Evolutionary conservation across 2,329 filamentous ascomycete species (phyloP), one percentile per base, ranked within the genome.

Genomic region (Exophiala viscosa): DNA sequence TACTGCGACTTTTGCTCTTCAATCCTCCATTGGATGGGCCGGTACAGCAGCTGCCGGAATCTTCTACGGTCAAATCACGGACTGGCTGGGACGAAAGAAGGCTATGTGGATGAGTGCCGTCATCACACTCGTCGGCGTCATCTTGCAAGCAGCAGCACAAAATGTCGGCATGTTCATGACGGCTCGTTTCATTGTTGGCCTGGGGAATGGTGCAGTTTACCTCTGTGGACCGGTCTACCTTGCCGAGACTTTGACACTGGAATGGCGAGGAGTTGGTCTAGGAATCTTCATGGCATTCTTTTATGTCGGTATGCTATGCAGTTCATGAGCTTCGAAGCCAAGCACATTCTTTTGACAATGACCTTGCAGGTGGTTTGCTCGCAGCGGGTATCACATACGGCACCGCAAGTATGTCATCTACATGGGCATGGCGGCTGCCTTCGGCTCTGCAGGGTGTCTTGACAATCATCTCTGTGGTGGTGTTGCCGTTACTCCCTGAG

Each of bases 121-220:
- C 11, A 77, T 86, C 62, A 82, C 80, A 63, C 63, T 76, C 3
- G 39, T 86, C 20, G 84, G 83, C 6, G 80, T 80, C 1, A 70
- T 75, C 35, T 72, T 87, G 1, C 84, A 86, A 64, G 73, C 76
- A 17, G 75, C 79, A 17, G 79, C 83, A 11, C 74, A 77, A 55
- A 73, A 77, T 44, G 67, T 82, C 14, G 69, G 72, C 10, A 48
- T 52, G 53, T 55, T 55, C 10, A 35, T 55, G 5, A 41, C 45
- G 5, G 48, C 41, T 9, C 48, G 53, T 6, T 34, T 55, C n/a
- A 23, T 11, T 52, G 15, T 17, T 55, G 5, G 53, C 48, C n/a
- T 23, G 52, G 13, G 48, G 48, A 13, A 52, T 32, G 1, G 43
- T 28, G 3, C 13, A 40, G 13, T 42, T 41, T 23, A 32, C 34